phyloP scores from a whole-genome alignment of 2,329 filamentous ascomycete genomes.

The Calonectria ilicicola region DNA sequence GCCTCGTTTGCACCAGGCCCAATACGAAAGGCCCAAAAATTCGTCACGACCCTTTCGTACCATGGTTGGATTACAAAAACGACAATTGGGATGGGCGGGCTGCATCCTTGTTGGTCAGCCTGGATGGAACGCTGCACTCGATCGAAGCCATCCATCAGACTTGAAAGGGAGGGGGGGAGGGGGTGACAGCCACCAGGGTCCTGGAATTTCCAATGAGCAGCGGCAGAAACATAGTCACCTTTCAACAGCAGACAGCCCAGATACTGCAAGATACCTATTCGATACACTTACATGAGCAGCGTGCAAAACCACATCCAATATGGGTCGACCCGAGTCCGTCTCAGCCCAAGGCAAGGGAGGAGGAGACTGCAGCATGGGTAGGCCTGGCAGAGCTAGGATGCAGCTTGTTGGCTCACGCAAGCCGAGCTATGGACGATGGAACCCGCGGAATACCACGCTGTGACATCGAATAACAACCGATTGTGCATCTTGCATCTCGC shows the following conservation, averaged over 20 bases:
- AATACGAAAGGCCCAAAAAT: constrained; percentile 1
- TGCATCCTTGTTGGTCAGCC: constrained; percentile 15
- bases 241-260: neutral
- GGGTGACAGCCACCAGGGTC: neutral
- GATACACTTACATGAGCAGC: neutral
- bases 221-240: neutral
- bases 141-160: constrained; percentile 13
- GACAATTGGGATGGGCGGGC: constrained; percentile 18
- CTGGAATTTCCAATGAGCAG: constrained; percentile 7
- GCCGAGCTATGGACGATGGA: neutral
- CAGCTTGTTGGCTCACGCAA: constrained; percentile 6
- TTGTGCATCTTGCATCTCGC: constrained; percentile 10
- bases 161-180: neutral
- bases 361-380: neutral
- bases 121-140: constrained; percentile 23
- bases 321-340: constrained; percentile 1
- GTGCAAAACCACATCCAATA: neutral
- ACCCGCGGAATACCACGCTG: neutral
- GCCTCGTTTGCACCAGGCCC: neutral
- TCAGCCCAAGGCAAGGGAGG: neutral
- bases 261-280: neutral
- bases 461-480: neutral
- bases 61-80: neutral
- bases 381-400: constrained; percentile 8
- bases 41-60: neutral